These are phyloP conservation scores for Marsdenia floribunda DNA, from an alignment of 257 asterid genomes.

Conservation along the genomic window DNA sequence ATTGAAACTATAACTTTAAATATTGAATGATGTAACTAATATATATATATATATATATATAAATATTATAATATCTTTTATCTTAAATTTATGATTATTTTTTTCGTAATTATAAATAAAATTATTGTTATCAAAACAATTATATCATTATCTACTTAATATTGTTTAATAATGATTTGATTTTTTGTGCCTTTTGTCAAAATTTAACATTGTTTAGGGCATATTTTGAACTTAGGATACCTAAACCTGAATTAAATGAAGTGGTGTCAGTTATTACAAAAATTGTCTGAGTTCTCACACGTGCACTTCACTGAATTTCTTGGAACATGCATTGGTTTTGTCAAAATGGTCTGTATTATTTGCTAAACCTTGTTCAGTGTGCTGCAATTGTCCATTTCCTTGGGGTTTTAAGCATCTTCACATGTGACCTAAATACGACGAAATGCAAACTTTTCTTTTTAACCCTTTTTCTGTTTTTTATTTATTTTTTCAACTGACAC, in stretches of 20 bases:
- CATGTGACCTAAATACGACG: neutral
- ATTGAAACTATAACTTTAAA: no score
- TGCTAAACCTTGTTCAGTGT: conserved; percentile 9
- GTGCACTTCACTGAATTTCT: conserved; percentile 7
- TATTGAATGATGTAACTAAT: no score
- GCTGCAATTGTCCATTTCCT: conserved; percentile 1
- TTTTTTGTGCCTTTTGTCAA: neutral
- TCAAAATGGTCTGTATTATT: neutral
- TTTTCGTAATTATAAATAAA: no score
- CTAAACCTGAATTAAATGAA: neutral
- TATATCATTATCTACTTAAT: no score
- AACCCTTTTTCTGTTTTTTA: neutral
- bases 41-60: no score
- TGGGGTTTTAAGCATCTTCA: neutral
- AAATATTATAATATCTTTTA: no score
- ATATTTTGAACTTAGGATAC: conserved; percentile 1
- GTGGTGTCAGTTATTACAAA: no score
- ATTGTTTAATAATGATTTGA: no score
- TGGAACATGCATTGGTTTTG: neutral
- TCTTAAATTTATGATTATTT: no score
- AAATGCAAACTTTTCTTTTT: neutral
- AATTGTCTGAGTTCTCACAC: neutral
- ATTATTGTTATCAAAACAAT: no score
- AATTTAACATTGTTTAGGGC: neutral
- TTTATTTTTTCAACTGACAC: no score